Base-by-base conservation (phyloP, 2,329 filamentous ascomycete species). In the Penicillium sp. region DNA sequence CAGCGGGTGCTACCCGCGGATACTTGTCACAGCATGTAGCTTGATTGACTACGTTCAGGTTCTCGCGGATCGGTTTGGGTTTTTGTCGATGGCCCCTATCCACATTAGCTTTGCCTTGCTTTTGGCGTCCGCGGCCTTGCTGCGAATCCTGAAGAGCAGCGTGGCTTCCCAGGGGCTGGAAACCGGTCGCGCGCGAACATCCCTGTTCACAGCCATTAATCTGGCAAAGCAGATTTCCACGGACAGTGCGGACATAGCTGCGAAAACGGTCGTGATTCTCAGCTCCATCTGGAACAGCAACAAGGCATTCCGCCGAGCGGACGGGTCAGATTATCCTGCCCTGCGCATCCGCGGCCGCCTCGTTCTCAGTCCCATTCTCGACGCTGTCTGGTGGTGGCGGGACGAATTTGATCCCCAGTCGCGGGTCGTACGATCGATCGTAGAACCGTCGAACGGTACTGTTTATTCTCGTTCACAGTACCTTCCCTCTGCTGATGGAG, bases 321-420 rank as follows among this genome's bases (percentile, higher is more conserved):
- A 79, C 56, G 76, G 76, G 0, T 66, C 67, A 2, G 72, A 74
- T 50, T 71, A 70, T 18, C 66, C 70, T 0, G 61, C 67, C 1
- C 65, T 79, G n/a, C 67, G 77, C 5, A 75, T 79, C 33, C 71
- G 77, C 13, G 75, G 74, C 55, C 74, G 77, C 11, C 61, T 79
- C 13, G 69, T 69, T 0, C 65, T 76, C 6, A 75, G 76, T 55
- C 68, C 71, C 9, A 66, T 78, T 5, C 62, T 78, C 18, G 77
- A 79, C 61, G 63, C 70, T 11, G 68, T 78, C 22, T 77, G 76
- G 69, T 79, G 77, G 77, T 79, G 76, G 75, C 71, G 76, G 6
- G 77, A 79, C 49, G 77, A 79, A 54, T 76, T 72, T 54, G 76
- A 75, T 39, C 62, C 66, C 4, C 64, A 67, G 9, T 54, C 65